Conservation (phyloP, 2,329 filamentous ascomycete genomes). For the Pyrenophora seminiperda region DNA sequence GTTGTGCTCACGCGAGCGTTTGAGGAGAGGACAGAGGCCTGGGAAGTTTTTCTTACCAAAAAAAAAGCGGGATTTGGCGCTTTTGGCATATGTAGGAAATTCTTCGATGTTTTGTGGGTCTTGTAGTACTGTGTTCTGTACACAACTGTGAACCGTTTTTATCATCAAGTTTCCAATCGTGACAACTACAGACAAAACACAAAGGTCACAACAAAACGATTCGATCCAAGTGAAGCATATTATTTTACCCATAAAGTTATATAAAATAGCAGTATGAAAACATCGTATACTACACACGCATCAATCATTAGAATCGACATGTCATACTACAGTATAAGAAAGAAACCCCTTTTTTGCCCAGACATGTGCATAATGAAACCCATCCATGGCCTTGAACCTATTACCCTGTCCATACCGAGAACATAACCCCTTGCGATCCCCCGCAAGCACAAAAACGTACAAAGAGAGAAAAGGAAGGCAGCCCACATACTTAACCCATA, state of each 20-base stretch:
- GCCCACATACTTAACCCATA: conserved; percentile 12
- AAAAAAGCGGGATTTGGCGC: background rate
- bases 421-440: too few species aligned
- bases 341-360: background rate
- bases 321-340: background rate
- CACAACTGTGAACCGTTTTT: too few species aligned
- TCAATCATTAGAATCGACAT: background rate
- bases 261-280: conserved; percentile 6
- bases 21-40: too few species aligned
- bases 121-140: too few species aligned
- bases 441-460: background rate
- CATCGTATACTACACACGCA: background rate
- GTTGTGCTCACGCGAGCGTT: too few species aligned
- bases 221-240: background rate
- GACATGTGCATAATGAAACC: background rate
- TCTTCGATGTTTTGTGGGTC: background rate
- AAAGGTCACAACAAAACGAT: too few species aligned
- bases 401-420: background rate
- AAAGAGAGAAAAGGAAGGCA: background rate
- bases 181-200: too few species aligned
- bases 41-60: too few species aligned
- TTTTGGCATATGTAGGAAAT: background rate
- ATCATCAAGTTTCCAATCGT: too few species aligned
- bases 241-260: background rate
- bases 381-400: too few species aligned